Evolutionary conservation across 192 early-diverging fungal species (phyloP), one percentile per base, ranked within the genome.

Genomic region (Gaertneriomyces semiglobifer): DNA sequence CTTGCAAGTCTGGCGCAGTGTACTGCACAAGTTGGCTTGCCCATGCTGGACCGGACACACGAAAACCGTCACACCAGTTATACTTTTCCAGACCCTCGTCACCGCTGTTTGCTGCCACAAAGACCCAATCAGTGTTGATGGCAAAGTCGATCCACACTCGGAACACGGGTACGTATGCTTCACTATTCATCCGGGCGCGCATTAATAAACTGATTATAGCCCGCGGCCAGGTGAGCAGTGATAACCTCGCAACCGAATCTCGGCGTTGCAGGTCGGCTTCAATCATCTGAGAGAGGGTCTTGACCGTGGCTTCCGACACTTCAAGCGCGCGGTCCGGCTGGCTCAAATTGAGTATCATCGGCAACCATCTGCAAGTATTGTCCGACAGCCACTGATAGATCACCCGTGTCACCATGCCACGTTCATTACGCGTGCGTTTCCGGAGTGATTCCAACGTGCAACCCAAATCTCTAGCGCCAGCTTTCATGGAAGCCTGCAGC

Each of bases 131-230:
- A 50, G 16, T 18, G 48, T 50, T 12, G 12, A 50, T 18, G 48
- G 48, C 48, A 50, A 50, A 50, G 48, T 50, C 48, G 12, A 50
- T 18, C 48, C 48, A 50, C 48, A 18, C 48, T 50, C 18, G 48
- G 12, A 50, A 50, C 48, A 18, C 48, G 48, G 48, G 12, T 12
- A 50, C 12, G 48, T 12, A n/a, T 1, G 48, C 48, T 18, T 50
- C 48, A 18, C 18, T 50, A 12, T 18, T 0, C 12, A 50, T n/a
- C 48, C 48, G 48, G 2, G 48, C 18, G 48, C 48, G 48, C 12
- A 2, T 12, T n/a, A 18, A 12, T 1, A n/a, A n/a, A 2, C 18
- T 18, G 2, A 50, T 12, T 12, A 50, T 50, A 1, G 12, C 12
- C 48, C 48, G 12, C 48, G 48, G 48, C 12, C 12, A 18, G 48